phyloP scores from a whole-genome alignment of 805 yeast species.

The Myxozyma neotropica region DNA sequence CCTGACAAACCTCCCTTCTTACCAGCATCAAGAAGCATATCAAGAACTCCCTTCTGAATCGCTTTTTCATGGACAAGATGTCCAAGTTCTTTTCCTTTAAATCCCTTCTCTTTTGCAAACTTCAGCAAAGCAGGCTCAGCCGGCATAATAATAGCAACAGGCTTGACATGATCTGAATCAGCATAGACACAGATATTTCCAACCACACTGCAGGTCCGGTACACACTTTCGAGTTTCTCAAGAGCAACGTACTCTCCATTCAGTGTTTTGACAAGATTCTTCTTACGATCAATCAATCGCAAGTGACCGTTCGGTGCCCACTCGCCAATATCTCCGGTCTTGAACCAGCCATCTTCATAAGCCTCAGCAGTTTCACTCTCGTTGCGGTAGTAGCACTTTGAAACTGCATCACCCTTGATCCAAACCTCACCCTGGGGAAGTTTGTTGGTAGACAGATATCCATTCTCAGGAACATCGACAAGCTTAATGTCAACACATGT shows the following conservation, averaged over 20 bases:
- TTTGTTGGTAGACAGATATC: slow-evolving; percentile 71
- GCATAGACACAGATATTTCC: slow-evolving; percentile 90
- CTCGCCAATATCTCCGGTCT: slow-evolving; percentile 95
- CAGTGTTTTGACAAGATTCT: slow-evolving; percentile 91
- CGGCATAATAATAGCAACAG: slow-evolving; percentile 88
- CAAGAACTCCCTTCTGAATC: slow-evolving; percentile 56
- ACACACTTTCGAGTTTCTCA: slow-evolving; percentile 88
- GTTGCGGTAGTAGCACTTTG: slow-evolving; percentile 79
- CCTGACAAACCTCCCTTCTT: slow-evolving; percentile 78
- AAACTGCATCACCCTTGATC: slow-evolving; percentile 73
- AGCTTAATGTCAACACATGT: slow-evolving; percentile 86
- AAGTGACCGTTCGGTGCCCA: slow-evolving; percentile 82
- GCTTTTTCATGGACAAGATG: slow-evolving; percentile 57
- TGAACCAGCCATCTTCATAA: slow-evolving; percentile 89
- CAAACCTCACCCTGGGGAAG: slow-evolving; percentile 91
- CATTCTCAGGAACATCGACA: slow-evolving; percentile 88
- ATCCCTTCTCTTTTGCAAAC: slow-evolving; percentile 59
- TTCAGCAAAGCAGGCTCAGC: slow-evolving; percentile 65
- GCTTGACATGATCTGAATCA: slow-evolving; percentile 83
- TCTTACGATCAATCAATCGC: slow-evolving; percentile 87
- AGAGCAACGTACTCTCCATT: slow-evolving; percentile 98
- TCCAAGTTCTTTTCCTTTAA: slow-evolving; percentile 54
- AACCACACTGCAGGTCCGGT: slow-evolving; percentile 79
- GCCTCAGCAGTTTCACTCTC: slow-evolving; percentile 77
- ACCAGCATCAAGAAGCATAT: slow-evolving; percentile 72